Conservation (phyloP, 2,329 filamentous ascomycete species). For the Colletotrichum sp. region DNA sequence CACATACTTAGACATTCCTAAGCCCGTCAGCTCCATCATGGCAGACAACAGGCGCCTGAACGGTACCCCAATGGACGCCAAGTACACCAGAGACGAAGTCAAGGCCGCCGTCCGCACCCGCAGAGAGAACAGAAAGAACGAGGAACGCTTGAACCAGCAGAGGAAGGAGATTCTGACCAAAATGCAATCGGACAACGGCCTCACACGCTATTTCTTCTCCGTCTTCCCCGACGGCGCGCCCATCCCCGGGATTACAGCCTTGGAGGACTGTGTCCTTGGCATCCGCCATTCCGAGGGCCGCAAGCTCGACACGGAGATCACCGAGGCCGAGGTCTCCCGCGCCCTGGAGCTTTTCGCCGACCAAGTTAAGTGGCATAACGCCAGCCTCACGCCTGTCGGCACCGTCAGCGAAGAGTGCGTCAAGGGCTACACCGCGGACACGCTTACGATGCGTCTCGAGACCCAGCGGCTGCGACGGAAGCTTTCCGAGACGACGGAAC, state of each 20-base stretch:
- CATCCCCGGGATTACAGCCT: background rate
- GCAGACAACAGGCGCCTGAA: background rate
- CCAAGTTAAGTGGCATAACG: background rate
- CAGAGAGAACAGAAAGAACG: background rate
- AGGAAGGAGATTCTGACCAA: background rate
- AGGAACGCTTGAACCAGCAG: background rate
- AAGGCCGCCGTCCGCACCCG: background rate
- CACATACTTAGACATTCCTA: background rate
- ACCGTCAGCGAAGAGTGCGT: background rate
- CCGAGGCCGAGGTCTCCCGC: background rate
- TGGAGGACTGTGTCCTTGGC: background rate
- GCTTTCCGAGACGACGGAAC: background rate
- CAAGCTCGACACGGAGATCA: background rate
- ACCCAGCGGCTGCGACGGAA: background rate
- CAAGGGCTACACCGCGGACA: background rate
- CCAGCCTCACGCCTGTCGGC: background rate
- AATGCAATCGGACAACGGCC: background rate
- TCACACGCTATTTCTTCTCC: background rate
- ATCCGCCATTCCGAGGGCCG: background rate
- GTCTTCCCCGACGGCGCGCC: background rate
- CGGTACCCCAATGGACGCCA: background rate
- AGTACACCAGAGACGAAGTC: background rate
- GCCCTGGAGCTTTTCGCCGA: background rate
- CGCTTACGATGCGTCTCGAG: background rate
- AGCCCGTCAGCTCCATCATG: background rate